Percentiles rank a stretch among this genome's conserved stretches.
phyloP scores from a whole-genome alignment of 306 rosid species.

The Echinosophora koreensis region DNA sequence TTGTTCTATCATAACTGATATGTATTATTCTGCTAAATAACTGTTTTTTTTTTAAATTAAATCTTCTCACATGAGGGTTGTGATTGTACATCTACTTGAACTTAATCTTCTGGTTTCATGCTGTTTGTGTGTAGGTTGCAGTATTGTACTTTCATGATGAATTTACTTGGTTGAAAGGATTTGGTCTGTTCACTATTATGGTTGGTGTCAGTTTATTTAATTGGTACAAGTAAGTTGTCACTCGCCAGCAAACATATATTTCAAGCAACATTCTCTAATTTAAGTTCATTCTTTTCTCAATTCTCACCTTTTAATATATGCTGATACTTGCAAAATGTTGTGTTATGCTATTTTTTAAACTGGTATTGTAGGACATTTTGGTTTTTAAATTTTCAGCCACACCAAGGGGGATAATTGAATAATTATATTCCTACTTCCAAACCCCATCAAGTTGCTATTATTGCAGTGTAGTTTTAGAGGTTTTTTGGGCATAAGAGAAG shows the following conservation, averaged over 20 bases:
- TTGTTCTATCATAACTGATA: neutral
- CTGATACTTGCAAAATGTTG: neutral
- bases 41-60: constrained; percentile 18
- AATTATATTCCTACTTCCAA: neutral
- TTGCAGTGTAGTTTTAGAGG: neutral
- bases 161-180: constrained; percentile 90
- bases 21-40: neutral
- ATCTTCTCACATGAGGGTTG: constrained; percentile 3
- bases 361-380: constrained; percentile 4
- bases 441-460: constrained; percentile 4
- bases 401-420: neutral
- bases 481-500: neutral
- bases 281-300: neutral
- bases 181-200: constrained; percentile 81
- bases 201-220: constrained; percentile 94
- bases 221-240: constrained; percentile 87
- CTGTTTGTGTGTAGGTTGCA: constrained; percentile 72
- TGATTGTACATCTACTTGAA: constrained; percentile 30
- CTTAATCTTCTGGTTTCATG: constrained; percentile 40
- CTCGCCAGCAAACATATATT: constrained; percentile 36
- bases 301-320: constrained; percentile 13
- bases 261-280: constrained; percentile 8
- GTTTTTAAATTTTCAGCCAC: neutral
- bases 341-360: neutral
- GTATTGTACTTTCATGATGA: constrained; percentile 90